Evolutionary conservation across 2,329 filamentous ascomycete genomes (phyloP).

Genomic region (Atkinsonella hypoxylon): DNA sequence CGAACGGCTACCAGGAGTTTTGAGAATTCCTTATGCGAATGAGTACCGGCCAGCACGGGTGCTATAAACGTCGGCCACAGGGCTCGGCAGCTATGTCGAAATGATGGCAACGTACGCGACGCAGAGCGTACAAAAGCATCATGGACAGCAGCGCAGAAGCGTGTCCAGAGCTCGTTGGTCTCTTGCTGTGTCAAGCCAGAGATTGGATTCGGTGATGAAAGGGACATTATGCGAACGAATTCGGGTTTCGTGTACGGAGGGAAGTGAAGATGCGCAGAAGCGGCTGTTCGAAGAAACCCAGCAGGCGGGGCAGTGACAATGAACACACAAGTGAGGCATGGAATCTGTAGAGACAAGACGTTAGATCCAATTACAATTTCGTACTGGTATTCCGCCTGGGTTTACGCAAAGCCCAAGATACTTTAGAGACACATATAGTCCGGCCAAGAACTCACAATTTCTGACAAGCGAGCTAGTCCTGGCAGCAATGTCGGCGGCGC

Average conservation of each 20-base stretch:
- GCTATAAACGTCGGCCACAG: slow-evolving; percentile 80
- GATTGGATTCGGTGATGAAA: slow-evolving; percentile 30
- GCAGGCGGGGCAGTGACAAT: slow-evolving; percentile 63
- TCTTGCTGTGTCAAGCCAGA: slow-evolving; percentile 40
- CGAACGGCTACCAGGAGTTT: slow-evolving; percentile 64
- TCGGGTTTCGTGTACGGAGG: slow-evolving; percentile 73
- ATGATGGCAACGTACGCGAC: slow-evolving; percentile 64
- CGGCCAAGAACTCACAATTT: slow-evolving; percentile 46
- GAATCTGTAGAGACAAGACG: slow-evolving; percentile 44
- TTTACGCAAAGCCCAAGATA: no score
- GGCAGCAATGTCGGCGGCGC: slow-evolving; percentile 66
- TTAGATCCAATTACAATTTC: background rate
- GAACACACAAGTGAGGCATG: slow-evolving; percentile 63
- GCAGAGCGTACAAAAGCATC: slow-evolving; percentile 75
- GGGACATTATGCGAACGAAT: slow-evolving; percentile 64
- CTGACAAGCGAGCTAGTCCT: slow-evolving; percentile 68
- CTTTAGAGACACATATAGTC: no score
- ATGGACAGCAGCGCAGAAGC: slow-evolving; percentile 76
- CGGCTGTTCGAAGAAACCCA: slow-evolving; percentile 55
- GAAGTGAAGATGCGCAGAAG: slow-evolving; percentile 69
- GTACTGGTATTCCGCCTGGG: no score
- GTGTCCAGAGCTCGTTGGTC: slow-evolving; percentile 60
- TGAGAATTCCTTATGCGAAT: slow-evolving; percentile 69
- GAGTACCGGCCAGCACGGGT: slow-evolving; percentile 63
- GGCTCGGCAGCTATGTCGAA: slow-evolving; percentile 55